Evolutionary conservation across 176 grass and related monocot species (phyloP).

Genomic region (Triticum urartu): DNA sequence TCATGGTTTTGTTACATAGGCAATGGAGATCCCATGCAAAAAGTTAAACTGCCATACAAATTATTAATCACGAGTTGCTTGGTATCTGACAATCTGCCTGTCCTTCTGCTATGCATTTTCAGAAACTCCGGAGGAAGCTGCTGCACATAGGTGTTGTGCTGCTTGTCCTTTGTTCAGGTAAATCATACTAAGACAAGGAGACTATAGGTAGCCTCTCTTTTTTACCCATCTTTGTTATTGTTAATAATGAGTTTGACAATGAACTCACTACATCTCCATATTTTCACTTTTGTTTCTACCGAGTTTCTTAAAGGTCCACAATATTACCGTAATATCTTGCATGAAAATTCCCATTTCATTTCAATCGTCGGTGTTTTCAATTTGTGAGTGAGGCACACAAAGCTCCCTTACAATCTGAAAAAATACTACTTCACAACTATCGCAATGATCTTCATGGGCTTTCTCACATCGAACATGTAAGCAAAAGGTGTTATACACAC

Average conservation of each 20-base stretch:
- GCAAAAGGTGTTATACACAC: background rate
- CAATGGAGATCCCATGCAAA: background rate
- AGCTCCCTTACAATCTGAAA: conserved; percentile 67
- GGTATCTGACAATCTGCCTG: background rate
- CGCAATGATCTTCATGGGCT: conserved; percentile 53
- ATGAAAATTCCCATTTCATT: conserved; percentile 57
- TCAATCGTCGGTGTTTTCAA: conserved; percentile 68
- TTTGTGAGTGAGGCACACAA: conserved; percentile 39
- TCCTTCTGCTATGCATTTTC: background rate
- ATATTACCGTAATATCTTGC: conserved; percentile 72
- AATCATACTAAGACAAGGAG: conserved; percentile 44
- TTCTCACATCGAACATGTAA: conserved; percentile 63
- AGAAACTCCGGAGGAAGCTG: conserved; percentile 75
- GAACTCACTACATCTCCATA: background rate
- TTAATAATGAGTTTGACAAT: too few species aligned
- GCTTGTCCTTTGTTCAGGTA: conserved; percentile 86
- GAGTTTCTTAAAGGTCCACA: conserved; percentile 85
- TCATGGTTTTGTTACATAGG: background rate
- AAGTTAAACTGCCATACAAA: background rate
- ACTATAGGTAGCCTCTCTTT: conserved; percentile 41
- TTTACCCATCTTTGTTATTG: background rate
- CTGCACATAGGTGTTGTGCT: conserved; percentile 74
- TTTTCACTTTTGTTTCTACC: conserved; percentile 18
- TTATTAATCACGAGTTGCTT: background rate
- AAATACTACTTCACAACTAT: conserved; percentile 64